Base-by-base conservation (phyloP, 164 flowering plant species). In the Nymphaea thermarum region DNA sequence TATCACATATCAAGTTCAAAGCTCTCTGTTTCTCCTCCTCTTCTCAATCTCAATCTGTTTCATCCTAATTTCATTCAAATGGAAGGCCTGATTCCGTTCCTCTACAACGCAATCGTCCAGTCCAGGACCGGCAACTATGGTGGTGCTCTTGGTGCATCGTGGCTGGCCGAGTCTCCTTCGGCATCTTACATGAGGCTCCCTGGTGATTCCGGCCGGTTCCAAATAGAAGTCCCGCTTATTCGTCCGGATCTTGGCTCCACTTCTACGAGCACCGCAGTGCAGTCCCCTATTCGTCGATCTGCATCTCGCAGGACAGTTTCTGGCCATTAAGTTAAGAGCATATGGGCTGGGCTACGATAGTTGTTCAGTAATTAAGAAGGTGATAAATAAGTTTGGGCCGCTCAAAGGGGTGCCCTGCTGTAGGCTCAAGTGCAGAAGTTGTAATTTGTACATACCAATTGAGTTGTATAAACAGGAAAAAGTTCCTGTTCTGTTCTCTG, bases 251-350 rank as follows among this genome's bases (percentile, higher is more conserved):
- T 18, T 25, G 42, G 76, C 43, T 42, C 83, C 15, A 74, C 77
- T 64, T 65, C 78, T 14, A 62, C 65, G 4, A 71, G 75, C 3
- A 70, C 89, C 3, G 25, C 75, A 51, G 70, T 77, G 15, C 81
- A 79, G 43, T 83, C 85, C 1, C 83, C 82, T 11, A 73, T 75
- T 6, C 43, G 67, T 62, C 82, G 78, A 16, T 14, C 74, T n/a
- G 70, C 68, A 53, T 51, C 80, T 68, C 80, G 80, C 44, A 80
- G 79, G 57, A 3, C 57, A 51, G 57, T 51, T 15, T 51, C 57
- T 51, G 57, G 57, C 57, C 14, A 51, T 15, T 51, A 51, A 25
- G 57, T 51, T 10, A 51, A 15, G 57, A 10, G 14, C 57, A 15
- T 5, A 51, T 51, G 57, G 57, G 57, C 57, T 51, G 14, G 14